Conservation (phyloP, 495 filamentous ascomycete genomes). For the Aspergillus taichungensis region DNA sequence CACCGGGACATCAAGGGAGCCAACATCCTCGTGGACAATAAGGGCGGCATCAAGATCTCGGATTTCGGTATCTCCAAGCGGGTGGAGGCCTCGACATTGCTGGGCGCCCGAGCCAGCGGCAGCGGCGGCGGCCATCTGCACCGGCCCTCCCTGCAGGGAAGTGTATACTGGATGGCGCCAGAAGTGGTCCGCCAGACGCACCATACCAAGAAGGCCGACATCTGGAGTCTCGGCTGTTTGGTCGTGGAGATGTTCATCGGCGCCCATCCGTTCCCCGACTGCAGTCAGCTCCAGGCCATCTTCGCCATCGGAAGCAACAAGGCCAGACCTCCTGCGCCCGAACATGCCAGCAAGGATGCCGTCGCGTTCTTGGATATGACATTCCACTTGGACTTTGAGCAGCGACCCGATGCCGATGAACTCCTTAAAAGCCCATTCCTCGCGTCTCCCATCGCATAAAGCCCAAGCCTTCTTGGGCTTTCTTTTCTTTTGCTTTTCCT, state of each 20-base stretch:
- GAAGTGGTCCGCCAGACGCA: slow-evolving; percentile 97
- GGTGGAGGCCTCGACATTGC: slow-evolving; percentile 66
- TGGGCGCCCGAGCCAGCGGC: slow-evolving; percentile 45
- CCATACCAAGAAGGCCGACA: slow-evolving; percentile 98
- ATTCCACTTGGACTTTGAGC: slow-evolving; percentile 90
- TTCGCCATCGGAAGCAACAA: slow-evolving; percentile 91
- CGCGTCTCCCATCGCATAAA: slow-evolving; percentile 47
- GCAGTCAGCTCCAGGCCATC: slow-evolving; percentile 93
- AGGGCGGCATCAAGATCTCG: slow-evolving; percentile 97
- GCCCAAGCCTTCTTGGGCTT: too few species aligned
- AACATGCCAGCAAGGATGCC: slow-evolving; percentile 79
- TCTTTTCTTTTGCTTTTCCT: too few species aligned
- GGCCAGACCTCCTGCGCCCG: slow-evolving; percentile 82
- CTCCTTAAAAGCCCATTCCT: slow-evolving; percentile 75
- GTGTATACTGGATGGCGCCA: slow-evolving; percentile 99
- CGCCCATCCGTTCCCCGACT: slow-evolving; percentile 92
- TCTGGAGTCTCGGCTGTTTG: slow-evolving; percentile 94
- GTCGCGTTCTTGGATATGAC: slow-evolving; percentile 76
- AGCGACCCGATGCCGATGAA: slow-evolving; percentile 85
- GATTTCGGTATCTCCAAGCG: slow-evolving; percentile 99
- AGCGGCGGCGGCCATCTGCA: slow-evolving; percentile 54
- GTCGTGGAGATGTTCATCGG: slow-evolving; percentile 99
- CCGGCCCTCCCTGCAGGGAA: slow-evolving; percentile 89
- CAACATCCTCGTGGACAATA: slow-evolving; percentile 98
- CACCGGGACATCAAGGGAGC: slow-evolving; percentile 98